Percentiles rank a stretch among this genome's conserved stretches.
These are phyloP conservation scores for Tulasnella sp. DNA, from an alignment of 768 basidiomycete genomes.

Conservation along the genomic window DNA sequence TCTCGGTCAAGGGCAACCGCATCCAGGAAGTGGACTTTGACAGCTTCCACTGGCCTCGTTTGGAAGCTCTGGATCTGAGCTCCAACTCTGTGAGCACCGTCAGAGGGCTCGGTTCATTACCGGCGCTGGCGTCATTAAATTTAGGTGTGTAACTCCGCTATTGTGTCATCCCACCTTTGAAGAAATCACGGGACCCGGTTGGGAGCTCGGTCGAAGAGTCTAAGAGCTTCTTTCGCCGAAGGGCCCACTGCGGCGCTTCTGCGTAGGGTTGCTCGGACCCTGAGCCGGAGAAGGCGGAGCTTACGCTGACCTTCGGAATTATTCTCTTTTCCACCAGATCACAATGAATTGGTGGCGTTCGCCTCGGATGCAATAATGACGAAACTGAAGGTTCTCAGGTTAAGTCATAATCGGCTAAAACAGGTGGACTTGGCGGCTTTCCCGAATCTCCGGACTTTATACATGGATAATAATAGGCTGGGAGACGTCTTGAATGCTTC, in stretches of 20 bases:
- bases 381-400: slow-evolving; percentile 75
- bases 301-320: background rate
- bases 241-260: background rate
- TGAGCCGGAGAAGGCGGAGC: background rate
- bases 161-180: background rate
- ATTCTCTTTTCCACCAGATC: slow-evolving; percentile 48
- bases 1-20: slow-evolving; percentile 74
- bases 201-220: background rate
- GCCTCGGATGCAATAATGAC: slow-evolving; percentile 46
- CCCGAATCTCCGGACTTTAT: slow-evolving; percentile 78
- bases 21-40: slow-evolving; percentile 60
- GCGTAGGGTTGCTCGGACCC: slow-evolving; percentile 1
- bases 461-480: slow-evolving; percentile 77
- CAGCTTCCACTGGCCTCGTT: slow-evolving; percentile 48
- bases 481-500: slow-evolving; percentile 40
- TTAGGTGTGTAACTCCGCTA: slow-evolving; percentile 63
- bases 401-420: slow-evolving; percentile 75
- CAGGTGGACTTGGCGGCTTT: slow-evolving; percentile 52
- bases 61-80: slow-evolving; percentile 82
- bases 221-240: slow-evolving; percentile 10
- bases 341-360: slow-evolving; percentile 62
- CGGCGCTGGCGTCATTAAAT: slow-evolving; percentile 63
- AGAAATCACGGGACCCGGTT: background rate
- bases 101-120: slow-evolving; percentile 50
- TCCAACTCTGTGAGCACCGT: slow-evolving; percentile 64